These are phyloP conservation scores for Fusarium sambucinum DNA, from an alignment of 2,329 filamentous ascomycete species.

Conservation along the genomic window DNA sequence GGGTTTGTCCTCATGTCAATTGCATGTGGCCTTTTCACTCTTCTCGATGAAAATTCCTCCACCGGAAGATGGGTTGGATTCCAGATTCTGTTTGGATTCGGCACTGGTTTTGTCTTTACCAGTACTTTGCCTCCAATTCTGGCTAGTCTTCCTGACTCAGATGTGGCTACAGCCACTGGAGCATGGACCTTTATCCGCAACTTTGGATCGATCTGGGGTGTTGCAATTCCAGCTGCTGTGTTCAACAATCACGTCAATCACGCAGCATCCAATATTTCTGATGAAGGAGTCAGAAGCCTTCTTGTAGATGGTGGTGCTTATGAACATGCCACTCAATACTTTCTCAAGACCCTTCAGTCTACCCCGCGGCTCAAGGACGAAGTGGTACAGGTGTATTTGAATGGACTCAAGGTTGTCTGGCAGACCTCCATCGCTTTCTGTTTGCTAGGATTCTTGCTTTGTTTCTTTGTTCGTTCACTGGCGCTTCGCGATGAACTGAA, in stretches of 20 bases:
- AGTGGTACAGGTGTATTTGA: constrained; percentile 38
- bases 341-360: constrained; percentile 16
- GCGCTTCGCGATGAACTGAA: constrained; percentile 6
- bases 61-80: constrained; percentile 57
- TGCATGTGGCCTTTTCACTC: constrained; percentile 57
- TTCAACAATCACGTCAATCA: constrained; percentile 47
- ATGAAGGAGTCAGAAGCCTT: constrained; percentile 7
- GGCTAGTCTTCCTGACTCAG: constrained; percentile 54
- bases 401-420: constrained; percentile 12
- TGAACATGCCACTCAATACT: constrained; percentile 40
- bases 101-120: constrained; percentile 58
- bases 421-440: constrained; percentile 6
- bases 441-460: neutral
- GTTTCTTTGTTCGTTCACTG: constrained; percentile 9
- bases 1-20: constrained; percentile 53
- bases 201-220: constrained; percentile 62
- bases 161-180: constrained; percentile 54
- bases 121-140: constrained; percentile 59
- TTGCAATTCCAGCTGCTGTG: constrained; percentile 57
- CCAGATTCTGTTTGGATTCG: constrained; percentile 56
- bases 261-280: constrained; percentile 12
- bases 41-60: constrained; percentile 54
- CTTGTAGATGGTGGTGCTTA: constrained; percentile 45
- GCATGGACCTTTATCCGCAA: constrained; percentile 61
- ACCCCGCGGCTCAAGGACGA: constrained; percentile 22